A percentile compares a stretch with the other conserved stretches of the same genome.
phyloP scores from a whole-genome alignment of 306 rosid species.

The Quillaja saponaria region DNA sequence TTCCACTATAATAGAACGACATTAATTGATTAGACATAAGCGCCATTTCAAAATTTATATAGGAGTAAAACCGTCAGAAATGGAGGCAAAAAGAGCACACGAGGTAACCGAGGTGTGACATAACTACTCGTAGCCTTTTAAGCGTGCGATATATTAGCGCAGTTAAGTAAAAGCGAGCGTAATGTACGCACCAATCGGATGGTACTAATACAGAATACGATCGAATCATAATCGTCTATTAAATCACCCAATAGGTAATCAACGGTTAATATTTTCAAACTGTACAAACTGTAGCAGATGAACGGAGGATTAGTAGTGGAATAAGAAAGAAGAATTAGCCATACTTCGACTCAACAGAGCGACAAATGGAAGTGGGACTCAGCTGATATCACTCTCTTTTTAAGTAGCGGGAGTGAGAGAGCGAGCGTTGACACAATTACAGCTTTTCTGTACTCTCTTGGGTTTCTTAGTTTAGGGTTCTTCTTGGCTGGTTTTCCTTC shows the following conservation, averaged over 20 bases:
- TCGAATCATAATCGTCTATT: background rate
- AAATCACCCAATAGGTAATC: background rate
- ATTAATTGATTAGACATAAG: too few relatives aligned
- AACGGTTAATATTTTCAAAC: background rate
- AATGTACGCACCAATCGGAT: background rate
- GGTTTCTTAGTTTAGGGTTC: conserved; percentile 24
- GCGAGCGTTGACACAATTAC: background rate
- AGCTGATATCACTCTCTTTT: conserved; percentile 16
- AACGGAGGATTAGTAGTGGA: background rate
- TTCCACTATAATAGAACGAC: too few relatives aligned
- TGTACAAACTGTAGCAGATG: background rate
- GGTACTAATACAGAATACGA: background rate
- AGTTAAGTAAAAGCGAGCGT: too few relatives aligned
- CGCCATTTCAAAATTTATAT: too few relatives aligned
- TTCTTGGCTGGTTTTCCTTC: background rate
- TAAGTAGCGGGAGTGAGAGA: conserved; percentile 6
- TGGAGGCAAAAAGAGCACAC: too few relatives aligned
- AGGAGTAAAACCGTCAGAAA: too few relatives aligned
- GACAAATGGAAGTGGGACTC: background rate
- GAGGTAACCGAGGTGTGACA: too few relatives aligned
- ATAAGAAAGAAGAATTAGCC: background rate
- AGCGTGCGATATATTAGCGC: too few relatives aligned
- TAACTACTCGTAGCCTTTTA: too few relatives aligned
- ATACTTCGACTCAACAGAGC: background rate
- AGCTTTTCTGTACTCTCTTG: background rate